phyloP scores from a whole-genome alignment of 441 rosid genomes.

The Kokia cookei region DNA sequence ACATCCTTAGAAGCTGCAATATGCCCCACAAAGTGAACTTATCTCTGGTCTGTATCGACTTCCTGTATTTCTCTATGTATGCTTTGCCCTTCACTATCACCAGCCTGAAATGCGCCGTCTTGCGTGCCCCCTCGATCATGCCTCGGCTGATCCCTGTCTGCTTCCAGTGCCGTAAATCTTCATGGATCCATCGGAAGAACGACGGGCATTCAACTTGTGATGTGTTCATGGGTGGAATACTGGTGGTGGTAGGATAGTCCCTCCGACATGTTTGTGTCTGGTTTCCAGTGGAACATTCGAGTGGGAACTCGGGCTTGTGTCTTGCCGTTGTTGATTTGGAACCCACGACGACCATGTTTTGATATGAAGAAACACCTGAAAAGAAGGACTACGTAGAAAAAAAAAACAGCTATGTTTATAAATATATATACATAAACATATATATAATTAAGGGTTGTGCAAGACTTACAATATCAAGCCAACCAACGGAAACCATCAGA shows the following conservation, averaged over 20 bases:
- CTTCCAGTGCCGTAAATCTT: slow-evolving; percentile 59
- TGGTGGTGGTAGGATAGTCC: slow-evolving; percentile 12
- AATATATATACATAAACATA: not conserved
- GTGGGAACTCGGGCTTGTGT: slow-evolving; percentile 11
- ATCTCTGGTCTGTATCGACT: slow-evolving; percentile 45
- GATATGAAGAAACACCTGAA: slow-evolving; percentile 4
- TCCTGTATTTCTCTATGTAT: slow-evolving; percentile 42
- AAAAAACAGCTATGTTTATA: not conserved
- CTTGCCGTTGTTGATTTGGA: not conserved
- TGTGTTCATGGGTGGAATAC: not conserved
- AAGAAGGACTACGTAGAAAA: slow-evolving; percentile 5
- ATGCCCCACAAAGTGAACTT: slow-evolving; percentile 54
- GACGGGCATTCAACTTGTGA: slow-evolving; percentile 33
- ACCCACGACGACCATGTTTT: not conserved
- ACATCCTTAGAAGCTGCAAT: slow-evolving; percentile 48
- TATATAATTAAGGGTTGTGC: not conserved
- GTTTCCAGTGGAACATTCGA: slow-evolving; percentile 9
- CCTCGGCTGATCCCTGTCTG: slow-evolving; percentile 45
- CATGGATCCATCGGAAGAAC: slow-evolving; percentile 63
- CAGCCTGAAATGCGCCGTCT: slow-evolving; percentile 47
- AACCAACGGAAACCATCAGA: not conserved
- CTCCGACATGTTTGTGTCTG: slow-evolving; percentile 10
- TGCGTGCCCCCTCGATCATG: slow-evolving; percentile 32
- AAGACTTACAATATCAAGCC: slow-evolving; percentile 7
- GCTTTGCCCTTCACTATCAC: slow-evolving; percentile 39